Percentiles rank a stretch among this genome's conserved stretches.
These are phyloP conservation scores for Cardiospermum halicacabum DNA, from an alignment of 345 rosid species.

Conservation along the genomic window DNA sequence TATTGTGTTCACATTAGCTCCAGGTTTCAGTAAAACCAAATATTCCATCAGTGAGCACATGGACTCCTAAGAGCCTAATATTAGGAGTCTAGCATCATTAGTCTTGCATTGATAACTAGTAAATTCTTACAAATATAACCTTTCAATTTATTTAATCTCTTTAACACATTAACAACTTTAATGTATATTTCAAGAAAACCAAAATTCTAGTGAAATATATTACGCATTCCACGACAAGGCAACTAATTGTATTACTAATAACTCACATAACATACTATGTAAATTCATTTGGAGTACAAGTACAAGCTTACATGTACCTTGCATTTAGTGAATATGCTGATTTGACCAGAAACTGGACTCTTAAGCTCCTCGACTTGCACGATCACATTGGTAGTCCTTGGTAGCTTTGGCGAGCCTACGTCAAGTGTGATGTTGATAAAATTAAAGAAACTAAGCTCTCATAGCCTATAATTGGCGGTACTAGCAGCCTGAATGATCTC, in stretches of 20 bases:
- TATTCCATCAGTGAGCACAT: background rate
- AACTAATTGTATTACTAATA: background rate
- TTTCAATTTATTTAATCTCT: background rate
- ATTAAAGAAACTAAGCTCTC: slow-evolving; percentile 67
- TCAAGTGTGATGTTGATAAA: slow-evolving; percentile 77
- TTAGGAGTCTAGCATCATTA: background rate
- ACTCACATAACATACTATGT: background rate
- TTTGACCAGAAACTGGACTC: slow-evolving; percentile 55
- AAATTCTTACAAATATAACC: background rate
- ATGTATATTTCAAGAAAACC: background rate
- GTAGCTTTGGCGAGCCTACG: slow-evolving; percentile 86
- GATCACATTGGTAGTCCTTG: slow-evolving; percentile 75
- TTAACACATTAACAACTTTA: background rate
- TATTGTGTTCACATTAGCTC: background rate
- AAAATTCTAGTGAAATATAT: background rate
- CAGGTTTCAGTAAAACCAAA: slow-evolving; percentile 2
- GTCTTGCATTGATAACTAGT: background rate
- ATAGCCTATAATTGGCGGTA: slow-evolving; percentile 53
- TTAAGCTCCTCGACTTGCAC: slow-evolving; percentile 62
- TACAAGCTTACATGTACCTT: slow-evolving; percentile 38
- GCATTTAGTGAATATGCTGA: slow-evolving; percentile 69
- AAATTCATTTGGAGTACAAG: background rate
- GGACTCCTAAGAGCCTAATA: too few species aligned
- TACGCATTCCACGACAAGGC: too few species aligned
- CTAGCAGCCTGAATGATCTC: slow-evolving; percentile 66